Conservation (phyloP, 1,284 basidiomycete genomes). For the Boletus smithii region DNA sequence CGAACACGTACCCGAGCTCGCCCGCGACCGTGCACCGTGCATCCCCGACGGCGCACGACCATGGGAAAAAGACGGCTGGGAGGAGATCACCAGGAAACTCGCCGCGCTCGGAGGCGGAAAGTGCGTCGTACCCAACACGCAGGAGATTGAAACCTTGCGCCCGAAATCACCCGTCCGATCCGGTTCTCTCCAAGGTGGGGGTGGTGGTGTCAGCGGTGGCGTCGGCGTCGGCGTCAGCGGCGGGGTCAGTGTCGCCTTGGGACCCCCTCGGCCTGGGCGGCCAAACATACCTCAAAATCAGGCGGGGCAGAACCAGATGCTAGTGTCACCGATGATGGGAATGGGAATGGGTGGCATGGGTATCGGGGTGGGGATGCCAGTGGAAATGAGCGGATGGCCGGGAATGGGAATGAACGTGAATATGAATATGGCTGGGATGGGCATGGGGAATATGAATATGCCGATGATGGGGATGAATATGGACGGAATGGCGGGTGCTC, state of each 20-base stretch:
- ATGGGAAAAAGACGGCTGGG: slow-evolving; percentile 61
- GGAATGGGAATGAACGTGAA: slow-evolving; percentile 29
- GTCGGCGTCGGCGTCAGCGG: slow-evolving; percentile 22
- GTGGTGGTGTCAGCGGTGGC: slow-evolving; percentile 27
- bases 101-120: slow-evolving; percentile 47
- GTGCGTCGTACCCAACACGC: slow-evolving; percentile 64
- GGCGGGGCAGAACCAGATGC: slow-evolving; percentile 41
- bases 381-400: slow-evolving; percentile 33
- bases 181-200: slow-evolving; percentile 30
- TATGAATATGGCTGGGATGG: slow-evolving; percentile 35
- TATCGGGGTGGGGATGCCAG: slow-evolving; percentile 32
- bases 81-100: slow-evolving; percentile 53
- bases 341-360: slow-evolving; percentile 30
- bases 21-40: slow-evolving; percentile 41
- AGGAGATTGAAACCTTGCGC: slow-evolving; percentile 82
- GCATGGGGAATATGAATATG: slow-evolving; percentile 32
- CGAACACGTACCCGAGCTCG: slow-evolving; percentile 41
- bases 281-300: slow-evolving; percentile 16
- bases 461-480: slow-evolving; percentile 44
- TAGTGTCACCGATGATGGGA: slow-evolving; percentile 48
- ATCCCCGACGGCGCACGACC: slow-evolving; percentile 41
- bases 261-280: slow-evolving; percentile 23
- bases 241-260: slow-evolving; percentile 22
- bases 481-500: slow-evolving; percentile 33
- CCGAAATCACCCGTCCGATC: slow-evolving; percentile 78